phyloP scores from a whole-genome alignment of 176 grass and related monocot species.

The Musa schizocarpa region DNA sequence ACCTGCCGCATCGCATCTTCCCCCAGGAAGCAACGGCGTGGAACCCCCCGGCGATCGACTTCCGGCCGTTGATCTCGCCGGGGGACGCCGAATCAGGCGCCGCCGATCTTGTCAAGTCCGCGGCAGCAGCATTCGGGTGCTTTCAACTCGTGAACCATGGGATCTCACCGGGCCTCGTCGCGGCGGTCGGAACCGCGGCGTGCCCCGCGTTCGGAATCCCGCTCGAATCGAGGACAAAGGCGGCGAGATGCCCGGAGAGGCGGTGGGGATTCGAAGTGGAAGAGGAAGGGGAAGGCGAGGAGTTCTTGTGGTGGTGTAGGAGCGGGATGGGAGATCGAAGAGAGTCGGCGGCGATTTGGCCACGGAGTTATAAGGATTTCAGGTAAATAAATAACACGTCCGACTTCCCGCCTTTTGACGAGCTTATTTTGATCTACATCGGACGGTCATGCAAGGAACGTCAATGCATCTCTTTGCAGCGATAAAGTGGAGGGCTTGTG shows the following conservation, averaged over 20 bases:
- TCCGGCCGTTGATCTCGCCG: constrained; percentile 21
- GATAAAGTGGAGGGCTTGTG: constrained; percentile 7
- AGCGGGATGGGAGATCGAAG: constrained; percentile 5
- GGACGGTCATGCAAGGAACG: background rate
- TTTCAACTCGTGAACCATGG: constrained; percentile 54
- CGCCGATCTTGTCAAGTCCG: constrained; percentile 32
- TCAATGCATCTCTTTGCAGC: background rate
- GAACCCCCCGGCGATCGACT: constrained; percentile 41
- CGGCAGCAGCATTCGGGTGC: constrained; percentile 39
- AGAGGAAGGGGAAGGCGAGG: constrained; percentile 23
- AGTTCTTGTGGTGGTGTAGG: constrained; percentile 39
- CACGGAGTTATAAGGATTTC: background rate
- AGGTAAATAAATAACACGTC: background rate
- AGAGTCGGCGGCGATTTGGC: constrained; percentile 22
- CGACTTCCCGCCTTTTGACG: background rate
- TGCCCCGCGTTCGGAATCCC: background rate
- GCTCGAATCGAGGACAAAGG: background rate
- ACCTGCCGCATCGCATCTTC: constrained; percentile 32
- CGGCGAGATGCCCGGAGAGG: background rate
- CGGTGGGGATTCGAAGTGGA: constrained; percentile 17
- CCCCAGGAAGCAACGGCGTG: constrained; percentile 29
- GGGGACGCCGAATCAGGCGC: background rate
- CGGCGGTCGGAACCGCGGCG: constrained; percentile 8
- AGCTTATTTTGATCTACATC: background rate
- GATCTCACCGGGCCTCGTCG: constrained; percentile 25